A percentile compares a stretch with the other conserved stretches of the same genome.
phyloP scores from a whole-genome alignment of 768 basidiomycete genomes.

The Phylloporus sp. region DNA sequence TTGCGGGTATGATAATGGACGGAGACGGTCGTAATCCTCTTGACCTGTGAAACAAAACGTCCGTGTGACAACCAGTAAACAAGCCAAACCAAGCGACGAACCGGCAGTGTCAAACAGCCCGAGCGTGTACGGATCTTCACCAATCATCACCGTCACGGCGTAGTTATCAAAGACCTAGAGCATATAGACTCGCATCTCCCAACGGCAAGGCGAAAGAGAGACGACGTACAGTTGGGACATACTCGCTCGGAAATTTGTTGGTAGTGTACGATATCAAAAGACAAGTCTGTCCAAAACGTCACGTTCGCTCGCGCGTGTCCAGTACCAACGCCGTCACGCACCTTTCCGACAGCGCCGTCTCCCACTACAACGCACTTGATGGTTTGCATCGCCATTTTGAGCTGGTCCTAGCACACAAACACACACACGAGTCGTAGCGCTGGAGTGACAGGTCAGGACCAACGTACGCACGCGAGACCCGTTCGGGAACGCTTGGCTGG shows the following conservation, averaged over 20 bases:
- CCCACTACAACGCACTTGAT: constrained; percentile 98
- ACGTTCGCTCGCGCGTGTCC: constrained; percentile 1
- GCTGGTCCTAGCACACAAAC: constrained; percentile 12
- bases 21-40: constrained; percentile 99
- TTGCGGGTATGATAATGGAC: constrained; percentile 98
- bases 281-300: constrained; percentile 61
- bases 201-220: neutral
- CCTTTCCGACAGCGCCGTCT: constrained; percentile 98
- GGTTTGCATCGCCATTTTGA: constrained; percentile 73
- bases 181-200: constrained; percentile 16
- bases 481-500: constrained; percentile 17
- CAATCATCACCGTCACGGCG: constrained; percentile 99
- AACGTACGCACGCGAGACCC: constrained; percentile 21
- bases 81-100: constrained; percentile 37
- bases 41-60: constrained; percentile 56
- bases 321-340: constrained; percentile 35
- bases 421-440: too few relatives aligned
- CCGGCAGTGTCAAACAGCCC: constrained; percentile 99
- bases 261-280: constrained; percentile 96
- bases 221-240: constrained; percentile 87
- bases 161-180: constrained; percentile 95
- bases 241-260: constrained; percentile 98
- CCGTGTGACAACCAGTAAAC: constrained; percentile 1
- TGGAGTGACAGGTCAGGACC: constrained; percentile 18
- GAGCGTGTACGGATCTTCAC: constrained; percentile 97